Evolutionary conservation across 2,329 filamentous ascomycete species (phyloP).

Genomic region (Fusarium palustre): DNA sequence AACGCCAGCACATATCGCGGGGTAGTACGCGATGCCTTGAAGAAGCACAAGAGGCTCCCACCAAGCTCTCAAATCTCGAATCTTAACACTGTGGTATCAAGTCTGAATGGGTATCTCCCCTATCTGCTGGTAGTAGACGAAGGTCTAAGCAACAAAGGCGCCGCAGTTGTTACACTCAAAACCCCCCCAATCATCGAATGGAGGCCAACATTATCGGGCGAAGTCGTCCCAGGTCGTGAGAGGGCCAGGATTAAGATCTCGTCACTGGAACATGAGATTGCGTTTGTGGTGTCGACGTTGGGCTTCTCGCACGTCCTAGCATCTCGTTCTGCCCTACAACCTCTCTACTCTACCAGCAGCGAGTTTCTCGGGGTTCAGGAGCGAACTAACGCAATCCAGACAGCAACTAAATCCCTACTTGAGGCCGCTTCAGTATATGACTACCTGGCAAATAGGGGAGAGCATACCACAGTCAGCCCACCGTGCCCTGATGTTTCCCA

Average conservation of each 20-base stretch:
- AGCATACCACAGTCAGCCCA: slow-evolving; percentile 54
- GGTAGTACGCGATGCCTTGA: slow-evolving; percentile 84
- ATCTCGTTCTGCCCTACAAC: slow-evolving; percentile 77
- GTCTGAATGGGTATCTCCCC: slow-evolving; percentile 82
- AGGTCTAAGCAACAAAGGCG: slow-evolving; percentile 67
- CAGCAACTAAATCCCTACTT: slow-evolving; percentile 81
- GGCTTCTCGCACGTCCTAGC: slow-evolving; percentile 79
- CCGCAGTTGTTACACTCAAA: slow-evolving; percentile 67
- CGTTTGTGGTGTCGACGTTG: slow-evolving; percentile 81
- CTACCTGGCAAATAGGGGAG: slow-evolving; percentile 72
- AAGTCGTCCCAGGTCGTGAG: slow-evolving; percentile 73
- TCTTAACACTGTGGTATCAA: slow-evolving; percentile 75
- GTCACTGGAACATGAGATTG: slow-evolving; percentile 85
- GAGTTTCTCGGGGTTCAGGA: slow-evolving; percentile 73
- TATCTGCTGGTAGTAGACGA: slow-evolving; percentile 83
- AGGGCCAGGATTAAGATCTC: slow-evolving; percentile 74
- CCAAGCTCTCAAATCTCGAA: slow-evolving; percentile 76
- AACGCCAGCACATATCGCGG: slow-evolving; percentile 85
- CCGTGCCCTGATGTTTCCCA: slow-evolving; percentile 67
- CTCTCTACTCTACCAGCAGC: slow-evolving; percentile 74
- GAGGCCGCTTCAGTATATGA: slow-evolving; percentile 83
- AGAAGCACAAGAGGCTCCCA: slow-evolving; percentile 89
- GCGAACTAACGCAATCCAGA: slow-evolving; percentile 75
- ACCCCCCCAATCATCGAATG: slow-evolving; percentile 77
- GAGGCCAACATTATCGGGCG: slow-evolving; percentile 80